A percentile compares a stretch with the other conserved stretches of the same genome.
Conservation (phyloP, 768 basidiomycete species). For the Hygrophorus russula region DNA sequence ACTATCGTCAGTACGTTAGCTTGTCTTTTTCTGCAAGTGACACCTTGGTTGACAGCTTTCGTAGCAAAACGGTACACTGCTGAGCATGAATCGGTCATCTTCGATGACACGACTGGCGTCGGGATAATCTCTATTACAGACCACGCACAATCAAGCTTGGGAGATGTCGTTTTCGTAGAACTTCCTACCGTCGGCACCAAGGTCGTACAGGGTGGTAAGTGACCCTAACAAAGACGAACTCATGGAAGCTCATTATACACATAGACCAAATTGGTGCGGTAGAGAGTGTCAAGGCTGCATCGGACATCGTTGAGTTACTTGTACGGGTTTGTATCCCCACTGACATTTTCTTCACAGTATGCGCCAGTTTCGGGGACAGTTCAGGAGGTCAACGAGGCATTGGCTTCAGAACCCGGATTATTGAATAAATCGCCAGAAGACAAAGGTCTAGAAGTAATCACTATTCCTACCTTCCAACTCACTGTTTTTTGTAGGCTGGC, state of each 20-base stretch:
- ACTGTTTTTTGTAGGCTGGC: conserved; percentile 67
- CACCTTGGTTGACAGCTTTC: conserved; percentile 4
- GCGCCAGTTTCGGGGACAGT: conserved; percentile 87
- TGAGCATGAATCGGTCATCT: conserved; percentile 81
- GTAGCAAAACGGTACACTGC: conserved; percentile 70
- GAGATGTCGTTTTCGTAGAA: conserved; percentile 97
- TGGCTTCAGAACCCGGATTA: conserved; percentile 61
- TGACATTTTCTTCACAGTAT: conserved; percentile 39
- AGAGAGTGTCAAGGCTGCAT: conserved; percentile 94
- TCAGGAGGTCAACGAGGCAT: conserved; percentile 62
- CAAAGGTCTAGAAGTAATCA: conserved; percentile 43
- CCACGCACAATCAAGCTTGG: conserved; percentile 84
- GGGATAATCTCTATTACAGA: conserved; percentile 84
- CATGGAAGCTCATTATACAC: not conserved
- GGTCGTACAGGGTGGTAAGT: conserved; percentile 67
- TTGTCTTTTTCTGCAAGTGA: not conserved
- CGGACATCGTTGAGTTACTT: conserved; percentile 63
- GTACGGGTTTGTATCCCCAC: conserved; percentile 8
- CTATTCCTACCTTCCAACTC: not conserved
- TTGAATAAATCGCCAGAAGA: conserved; percentile 84
- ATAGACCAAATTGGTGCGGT: conserved; percentile 83
- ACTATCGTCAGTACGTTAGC: conserved; percentile 49
- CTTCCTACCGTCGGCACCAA: conserved; percentile 55
- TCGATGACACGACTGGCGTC: conserved; percentile 64
- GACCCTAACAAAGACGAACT: not conserved